Base-by-base conservation (phyloP, 75 land plant genomes). In the Adiantum capillusveneris region DNA sequence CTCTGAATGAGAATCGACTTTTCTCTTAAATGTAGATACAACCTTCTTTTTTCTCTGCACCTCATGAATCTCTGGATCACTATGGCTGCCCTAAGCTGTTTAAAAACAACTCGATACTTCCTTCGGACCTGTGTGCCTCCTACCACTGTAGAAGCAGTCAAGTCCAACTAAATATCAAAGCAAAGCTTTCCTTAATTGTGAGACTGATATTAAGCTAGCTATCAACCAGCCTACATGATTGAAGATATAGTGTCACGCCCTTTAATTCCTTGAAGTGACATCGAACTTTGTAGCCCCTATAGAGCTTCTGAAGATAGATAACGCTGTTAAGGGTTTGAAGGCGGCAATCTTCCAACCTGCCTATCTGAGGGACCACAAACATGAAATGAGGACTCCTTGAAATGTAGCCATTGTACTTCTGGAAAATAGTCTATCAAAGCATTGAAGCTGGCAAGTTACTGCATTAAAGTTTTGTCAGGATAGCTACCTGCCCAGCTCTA, bases 401-500 rank as follows among this genome's bases (percentile, higher is more conserved):
- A n/a, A n/a, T n/a, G n/a, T n/a, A n/a, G n/a, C n/a, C n/a, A n/a
- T n/a, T n/a, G n/a, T n/a, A n/a, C n/a, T n/a, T n/a, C n/a, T n/a
- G n/a, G n/a, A n/a, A n/a, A n/a, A n/a, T n/a, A n/a, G n/a, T 21
- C 31, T 42, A n/a, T n/a, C n/a, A n/a, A n/a, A n/a, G n/a, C n/a
- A n/a, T n/a, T n/a, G n/a, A n/a, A n/a, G n/a, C n/a, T n/a, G n/a
- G n/a, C n/a, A n/a, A n/a, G n/a, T n/a, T n/a, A 5, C 9, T 34
- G 37, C 37, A 3, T 34, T 34, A 9, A 34, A 34, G 9, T 5
- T 34, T 5, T 34, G 37, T 34, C 9, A 5, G 3, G 7, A 29
- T 11, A 29, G 3, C 36, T 64, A 86, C 98, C 90, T 94, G 96
- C 43, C 91, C 96, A 29, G 88, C 77, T 19, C 96, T 82, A 66